Percentiles rank a stretch among this genome's conserved stretches.
These are phyloP conservation scores for Pichia exigua DNA, from an alignment of 805 yeast genomes.

Conservation along the genomic window DNA sequence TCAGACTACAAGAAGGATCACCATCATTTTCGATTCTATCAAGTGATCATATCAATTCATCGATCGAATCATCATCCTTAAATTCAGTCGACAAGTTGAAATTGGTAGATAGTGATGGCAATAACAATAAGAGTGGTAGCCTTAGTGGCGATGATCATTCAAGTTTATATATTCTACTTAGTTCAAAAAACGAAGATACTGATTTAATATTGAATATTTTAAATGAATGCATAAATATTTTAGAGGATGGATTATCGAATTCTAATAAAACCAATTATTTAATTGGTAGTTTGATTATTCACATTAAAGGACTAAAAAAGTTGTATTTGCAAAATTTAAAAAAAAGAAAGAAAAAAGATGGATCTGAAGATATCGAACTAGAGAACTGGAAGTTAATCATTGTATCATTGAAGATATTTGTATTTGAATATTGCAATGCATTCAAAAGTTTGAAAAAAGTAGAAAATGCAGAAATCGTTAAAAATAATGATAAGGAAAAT, in stretches of 20 bases:
- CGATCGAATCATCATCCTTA: background rate
- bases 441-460: background rate
- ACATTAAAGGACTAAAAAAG: constrained; percentile 1
- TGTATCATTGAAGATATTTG: background rate
- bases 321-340: background rate
- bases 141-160: background rate
- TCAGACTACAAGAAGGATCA: background rate
- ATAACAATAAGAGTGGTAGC: too few species aligned
- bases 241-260: background rate
- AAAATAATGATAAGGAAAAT: background rate
- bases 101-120: background rate
- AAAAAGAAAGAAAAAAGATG: background rate
- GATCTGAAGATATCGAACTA: background rate
- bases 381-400: background rate
- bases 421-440: background rate
- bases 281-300: constrained; percentile 1
- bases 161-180: background rate
- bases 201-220: background rate
- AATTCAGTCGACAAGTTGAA: background rate
- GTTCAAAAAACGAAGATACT: background rate
- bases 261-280: background rate
- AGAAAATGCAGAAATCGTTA: too few species aligned
- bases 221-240: background rate
- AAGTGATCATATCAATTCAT: too few species aligned
- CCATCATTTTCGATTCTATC: background rate